A percentile compares a stretch with the other conserved stretches of the same genome.
Evolutionary conservation across 2,329 filamentous ascomycete genomes (phyloP).

Genomic region (Lachnellula willkommii): DNA sequence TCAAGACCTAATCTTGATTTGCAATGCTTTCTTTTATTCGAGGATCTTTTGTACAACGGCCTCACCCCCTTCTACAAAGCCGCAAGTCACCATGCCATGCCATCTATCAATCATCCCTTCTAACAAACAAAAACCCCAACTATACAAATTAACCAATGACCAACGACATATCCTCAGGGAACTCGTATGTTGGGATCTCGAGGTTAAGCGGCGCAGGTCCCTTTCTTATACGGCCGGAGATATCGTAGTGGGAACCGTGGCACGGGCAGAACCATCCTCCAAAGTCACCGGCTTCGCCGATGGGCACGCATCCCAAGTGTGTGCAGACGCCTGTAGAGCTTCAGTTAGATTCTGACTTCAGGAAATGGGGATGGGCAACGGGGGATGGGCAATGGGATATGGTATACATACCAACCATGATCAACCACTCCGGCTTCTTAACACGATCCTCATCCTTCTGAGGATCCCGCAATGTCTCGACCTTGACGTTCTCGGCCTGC

Average conservation of each 20-base stretch:
- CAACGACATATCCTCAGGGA: constrained; percentile 82
- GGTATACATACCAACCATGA: constrained; percentile 77
- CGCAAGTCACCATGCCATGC: constrained; percentile 41
- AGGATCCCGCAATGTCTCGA: constrained; percentile 81
- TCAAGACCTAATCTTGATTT: not conserved
- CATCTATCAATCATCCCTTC: constrained; percentile 33
- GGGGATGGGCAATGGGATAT: not conserved
- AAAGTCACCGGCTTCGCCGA: constrained; percentile 95
- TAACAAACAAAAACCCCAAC: constrained; percentile 33
- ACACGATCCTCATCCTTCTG: constrained; percentile 88
- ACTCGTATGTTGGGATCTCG: constrained; percentile 88
- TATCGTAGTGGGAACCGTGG: constrained; percentile 99
- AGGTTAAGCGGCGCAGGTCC: constrained; percentile 96
- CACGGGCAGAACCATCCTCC: constrained; percentile 99
- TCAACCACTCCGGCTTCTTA: constrained; percentile 96
- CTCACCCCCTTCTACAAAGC: constrained; percentile 31
- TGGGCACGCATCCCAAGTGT: constrained; percentile 97
- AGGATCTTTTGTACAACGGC: constrained; percentile 33
- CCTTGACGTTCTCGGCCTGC: constrained; percentile 84
- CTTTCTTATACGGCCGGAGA: constrained; percentile 96
- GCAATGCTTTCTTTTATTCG: constrained; percentile 14
- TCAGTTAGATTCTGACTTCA: not conserved
- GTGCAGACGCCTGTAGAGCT: constrained; percentile 81
- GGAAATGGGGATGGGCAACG: constrained; percentile 20
- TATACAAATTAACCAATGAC: constrained; percentile 72